These are phyloP conservation scores for Pyrenochaeta sp. DNA, from an alignment of 2,329 filamentous ascomycete genomes.

Conservation along the genomic window DNA sequence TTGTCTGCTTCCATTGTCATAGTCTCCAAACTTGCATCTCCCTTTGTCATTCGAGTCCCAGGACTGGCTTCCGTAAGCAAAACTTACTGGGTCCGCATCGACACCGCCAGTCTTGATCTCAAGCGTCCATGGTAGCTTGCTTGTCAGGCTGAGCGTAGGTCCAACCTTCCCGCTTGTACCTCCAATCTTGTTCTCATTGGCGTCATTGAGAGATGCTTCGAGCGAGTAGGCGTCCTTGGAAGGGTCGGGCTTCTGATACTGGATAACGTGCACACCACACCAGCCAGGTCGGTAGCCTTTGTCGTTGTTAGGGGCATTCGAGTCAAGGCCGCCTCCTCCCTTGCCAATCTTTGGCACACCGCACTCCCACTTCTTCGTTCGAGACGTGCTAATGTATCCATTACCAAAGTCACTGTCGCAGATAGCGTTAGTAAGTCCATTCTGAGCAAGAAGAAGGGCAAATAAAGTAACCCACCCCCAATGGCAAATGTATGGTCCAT, in stretches of 20 bases:
- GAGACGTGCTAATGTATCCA: neutral
- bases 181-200: slow-evolving; percentile 14
- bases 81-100: slow-evolving; percentile 6
- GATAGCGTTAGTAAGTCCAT: neutral
- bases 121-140: slow-evolving; percentile 8
- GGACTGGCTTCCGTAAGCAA: slow-evolving; percentile 4
- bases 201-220: slow-evolving; percentile 7
- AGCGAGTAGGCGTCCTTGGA: slow-evolving; percentile 14
- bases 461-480: neutral
- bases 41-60: slow-evolving; percentile 8
- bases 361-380: slow-evolving; percentile 10
- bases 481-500: slow-evolving; percentile 6
- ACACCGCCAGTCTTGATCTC: slow-evolving; percentile 10
- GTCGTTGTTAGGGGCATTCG: slow-evolving; percentile 7
- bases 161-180: neutral
- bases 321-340: slow-evolving; percentile 4
- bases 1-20: slow-evolving; percentile 10
- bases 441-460: neutral
- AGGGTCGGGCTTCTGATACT: slow-evolving; percentile 17
- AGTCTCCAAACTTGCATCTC: slow-evolving; percentile 9
- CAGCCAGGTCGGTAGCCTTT: slow-evolving; percentile 7
- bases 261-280: slow-evolving; percentile 13
- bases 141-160: neutral
- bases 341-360: slow-evolving; percentile 14
- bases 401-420: neutral